These are phyloP conservation scores for Penicillium sp. DNA, from an alignment of 2,329 filamentous ascomycete species.

Conservation along the genomic window DNA sequence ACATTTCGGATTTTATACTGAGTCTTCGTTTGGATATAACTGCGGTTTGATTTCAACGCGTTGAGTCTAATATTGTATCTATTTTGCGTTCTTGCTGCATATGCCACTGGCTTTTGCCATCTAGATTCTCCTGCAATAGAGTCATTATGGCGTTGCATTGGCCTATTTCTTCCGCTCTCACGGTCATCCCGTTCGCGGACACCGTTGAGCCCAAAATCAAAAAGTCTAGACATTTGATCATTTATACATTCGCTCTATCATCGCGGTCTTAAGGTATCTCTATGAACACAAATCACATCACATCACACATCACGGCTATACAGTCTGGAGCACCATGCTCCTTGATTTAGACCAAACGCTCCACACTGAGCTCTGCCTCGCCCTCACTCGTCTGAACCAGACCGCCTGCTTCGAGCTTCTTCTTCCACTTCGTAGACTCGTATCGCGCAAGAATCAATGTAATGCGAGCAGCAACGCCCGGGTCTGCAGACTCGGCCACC, in stretches of 20 bases:
- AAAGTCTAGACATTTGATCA: background rate
- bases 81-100: conserved; percentile 10
- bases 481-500: conserved; percentile 33
- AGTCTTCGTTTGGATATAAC: conserved; percentile 3
- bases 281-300: background rate
- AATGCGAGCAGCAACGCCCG: conserved; percentile 40
- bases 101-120: background rate
- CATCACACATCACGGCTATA: conserved; percentile 1
- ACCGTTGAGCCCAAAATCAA: background rate
- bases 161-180: background rate
- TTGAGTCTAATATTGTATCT: conserved; percentile 9
- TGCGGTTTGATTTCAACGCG: background rate
- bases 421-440: conserved; percentile 53
- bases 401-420: conserved; percentile 46
- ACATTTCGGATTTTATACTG: conserved; percentile 8
- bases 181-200: background rate
- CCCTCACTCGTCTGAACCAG: conserved; percentile 33
- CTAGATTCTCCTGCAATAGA: conserved; percentile 8
- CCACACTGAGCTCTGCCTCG: conserved; percentile 33
- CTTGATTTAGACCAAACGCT: conserved; percentile 33
- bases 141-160: background rate
- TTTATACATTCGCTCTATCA: conserved; percentile 7
- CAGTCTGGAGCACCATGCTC: background rate
- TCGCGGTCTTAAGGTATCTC: conserved; percentile 11
- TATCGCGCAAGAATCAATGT: conserved; percentile 52